Conservation (phyloP, 805 yeast species). For the Naumovozyma castellii region DNA sequence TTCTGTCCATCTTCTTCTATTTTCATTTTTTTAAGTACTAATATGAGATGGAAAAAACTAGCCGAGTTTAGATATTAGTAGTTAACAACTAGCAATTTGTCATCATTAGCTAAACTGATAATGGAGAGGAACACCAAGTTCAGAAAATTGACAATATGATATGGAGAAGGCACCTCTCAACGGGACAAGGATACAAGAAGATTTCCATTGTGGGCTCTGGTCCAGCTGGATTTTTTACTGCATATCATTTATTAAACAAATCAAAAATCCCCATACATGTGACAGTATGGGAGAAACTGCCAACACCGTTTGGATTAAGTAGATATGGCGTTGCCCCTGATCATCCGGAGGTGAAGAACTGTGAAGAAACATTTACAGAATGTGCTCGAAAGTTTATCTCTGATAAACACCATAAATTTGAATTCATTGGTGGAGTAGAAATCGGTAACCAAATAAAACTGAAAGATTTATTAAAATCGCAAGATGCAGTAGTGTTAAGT, state of each 20-base stretch:
- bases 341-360: constrained; percentile 90
- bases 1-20: too few species aligned
- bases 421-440: constrained; percentile 61
- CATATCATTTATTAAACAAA: constrained; percentile 55
- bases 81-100: too few species aligned
- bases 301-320: constrained; percentile 86
- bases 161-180: neutral
- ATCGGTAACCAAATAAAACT: constrained; percentile 58
- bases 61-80: too few species aligned
- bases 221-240: constrained; percentile 92
- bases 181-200: constrained; percentile 5
- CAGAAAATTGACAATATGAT: neutral
- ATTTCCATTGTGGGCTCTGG: constrained; percentile 89
- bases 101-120: too few species aligned
- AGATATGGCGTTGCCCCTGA: constrained; percentile 99
- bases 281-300: constrained; percentile 74
- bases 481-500: constrained; percentile 68
- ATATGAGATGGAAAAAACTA: too few species aligned
- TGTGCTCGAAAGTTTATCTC: constrained; percentile 23
- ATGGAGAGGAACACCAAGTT: too few species aligned
- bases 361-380: constrained; percentile 59
- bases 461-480: constrained; percentile 39
- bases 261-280: constrained; percentile 36
- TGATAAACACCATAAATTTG: constrained; percentile 32
- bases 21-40: too few species aligned